These are phyloP conservation scores for Myriangium duriaei DNA, from an alignment of 2,329 filamentous ascomycete species.

Conservation along the genomic window DNA sequence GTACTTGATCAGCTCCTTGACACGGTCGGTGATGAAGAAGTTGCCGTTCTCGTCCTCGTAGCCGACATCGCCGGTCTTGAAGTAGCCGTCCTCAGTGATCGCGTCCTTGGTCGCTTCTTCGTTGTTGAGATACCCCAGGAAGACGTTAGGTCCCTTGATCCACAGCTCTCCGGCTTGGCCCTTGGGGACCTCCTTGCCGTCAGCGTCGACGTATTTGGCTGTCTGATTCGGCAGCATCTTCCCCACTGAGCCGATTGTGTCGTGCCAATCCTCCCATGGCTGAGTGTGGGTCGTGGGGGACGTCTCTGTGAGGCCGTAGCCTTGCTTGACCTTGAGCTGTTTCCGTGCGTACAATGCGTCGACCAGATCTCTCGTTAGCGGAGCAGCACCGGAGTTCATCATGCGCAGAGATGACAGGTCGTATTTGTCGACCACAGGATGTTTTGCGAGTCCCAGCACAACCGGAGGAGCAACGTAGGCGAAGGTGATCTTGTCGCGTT, in stretches of 20 bases:
- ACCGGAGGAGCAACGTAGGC: slow-evolving; percentile 76
- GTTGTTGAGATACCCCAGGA: slow-evolving; percentile 67
- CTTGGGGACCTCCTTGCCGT: slow-evolving; percentile 45
- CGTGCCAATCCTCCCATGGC: slow-evolving; percentile 62
- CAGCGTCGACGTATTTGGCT: slow-evolving; percentile 61
- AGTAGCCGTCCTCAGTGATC: slow-evolving; percentile 67
- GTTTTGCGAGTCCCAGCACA: slow-evolving; percentile 66
- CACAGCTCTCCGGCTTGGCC: slow-evolving; percentile 50
- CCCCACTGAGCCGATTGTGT: slow-evolving; percentile 66
- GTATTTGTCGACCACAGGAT: slow-evolving; percentile 66
- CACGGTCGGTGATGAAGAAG: slow-evolving; percentile 80
- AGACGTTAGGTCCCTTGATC: slow-evolving; percentile 68
- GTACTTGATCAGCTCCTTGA: slow-evolving; percentile 59
- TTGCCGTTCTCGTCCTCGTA: slow-evolving; percentile 65
- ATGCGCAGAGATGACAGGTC: slow-evolving; percentile 67
- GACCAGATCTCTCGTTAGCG: slow-evolving; percentile 68
- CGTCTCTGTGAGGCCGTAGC: slow-evolving; percentile 82
- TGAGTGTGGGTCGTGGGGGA: slow-evolving; percentile 63
- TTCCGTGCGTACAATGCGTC: slow-evolving; percentile 62
- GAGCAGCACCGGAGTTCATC: slow-evolving; percentile 79
- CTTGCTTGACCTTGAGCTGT: slow-evolving; percentile 75
- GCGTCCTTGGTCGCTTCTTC: slow-evolving; percentile 57
- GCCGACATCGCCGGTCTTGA: slow-evolving; percentile 82
- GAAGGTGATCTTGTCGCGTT: slow-evolving; percentile 63
- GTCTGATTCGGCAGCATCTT: slow-evolving; percentile 65